These are phyloP conservation scores for Aspergillus piperis DNA, from an alignment of 2,329 filamentous ascomycete genomes.

Conservation along the genomic window DNA sequence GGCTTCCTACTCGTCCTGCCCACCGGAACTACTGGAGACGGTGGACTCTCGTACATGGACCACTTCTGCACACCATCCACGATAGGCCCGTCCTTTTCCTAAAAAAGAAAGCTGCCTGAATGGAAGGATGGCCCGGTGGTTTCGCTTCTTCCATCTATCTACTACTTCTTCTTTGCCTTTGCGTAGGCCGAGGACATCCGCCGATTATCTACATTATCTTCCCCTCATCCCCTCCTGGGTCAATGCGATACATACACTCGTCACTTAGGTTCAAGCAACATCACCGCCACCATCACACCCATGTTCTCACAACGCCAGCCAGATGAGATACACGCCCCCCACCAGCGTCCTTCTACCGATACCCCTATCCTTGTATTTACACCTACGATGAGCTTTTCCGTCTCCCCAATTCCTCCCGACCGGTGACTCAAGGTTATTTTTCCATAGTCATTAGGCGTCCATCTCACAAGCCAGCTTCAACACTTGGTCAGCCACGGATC, in stretches of 20 bases:
- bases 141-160: neutral
- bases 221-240: neutral
- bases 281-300: neutral
- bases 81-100: neutral
- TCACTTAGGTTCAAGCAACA: neutral
- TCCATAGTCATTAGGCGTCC: neutral
- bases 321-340: neutral
- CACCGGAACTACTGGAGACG: neutral
- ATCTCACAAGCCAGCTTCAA: neutral
- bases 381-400: neutral
- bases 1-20: neutral
- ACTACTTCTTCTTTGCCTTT: too few relatives aligned
- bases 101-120: neutral
- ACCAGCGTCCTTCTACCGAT: neutral
- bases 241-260: neutral
- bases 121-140: neutral
- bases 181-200: neutral
- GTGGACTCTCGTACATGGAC: neutral
- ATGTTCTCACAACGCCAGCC: neutral
- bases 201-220: constrained; percentile 1
- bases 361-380: neutral
- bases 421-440: neutral
- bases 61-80: neutral
- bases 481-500: constrained; percentile 4
- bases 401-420: neutral